phyloP scores from a whole-genome alignment of 2,329 filamentous ascomycete genomes.

The Verticillium dahliae region DNA sequence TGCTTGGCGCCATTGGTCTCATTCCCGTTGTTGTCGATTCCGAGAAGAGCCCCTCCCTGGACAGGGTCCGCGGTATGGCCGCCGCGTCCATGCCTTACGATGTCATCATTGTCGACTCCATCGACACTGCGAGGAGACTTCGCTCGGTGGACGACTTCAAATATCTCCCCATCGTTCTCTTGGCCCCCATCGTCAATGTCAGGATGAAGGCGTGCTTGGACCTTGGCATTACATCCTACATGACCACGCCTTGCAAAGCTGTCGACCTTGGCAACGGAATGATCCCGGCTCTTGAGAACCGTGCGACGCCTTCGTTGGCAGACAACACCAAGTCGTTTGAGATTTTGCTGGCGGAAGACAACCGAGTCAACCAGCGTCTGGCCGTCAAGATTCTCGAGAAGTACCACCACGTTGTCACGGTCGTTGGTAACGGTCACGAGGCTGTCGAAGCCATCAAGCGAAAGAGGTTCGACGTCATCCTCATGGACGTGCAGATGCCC shows the following conservation, averaged over 20 bases:
- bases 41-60: constrained; percentile 57
- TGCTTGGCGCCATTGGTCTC: constrained; percentile 74
- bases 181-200: constrained; percentile 84
- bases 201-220: constrained; percentile 91
- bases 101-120: constrained; percentile 91
- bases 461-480: constrained; percentile 89
- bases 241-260: constrained; percentile 91
- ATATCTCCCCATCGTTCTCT: constrained; percentile 89
- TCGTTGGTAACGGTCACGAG: constrained; percentile 91
- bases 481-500: constrained; percentile 99
- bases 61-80: constrained; percentile 37
- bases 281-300: constrained; percentile 88
- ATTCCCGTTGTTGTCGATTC: constrained; percentile 78
- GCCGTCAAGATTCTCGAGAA: constrained; percentile 97
- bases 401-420: constrained; percentile 86
- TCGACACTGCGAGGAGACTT: constrained; percentile 79
- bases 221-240: constrained; percentile 95
- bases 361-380: constrained; percentile 91
- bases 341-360: constrained; percentile 92
- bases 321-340: constrained; percentile 95
- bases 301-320: constrained; percentile 82
- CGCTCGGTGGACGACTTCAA: constrained; percentile 92
- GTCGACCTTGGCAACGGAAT: constrained; percentile 95
- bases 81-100: constrained; percentile 69
- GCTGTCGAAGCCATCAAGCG: constrained; percentile 88